A percentile compares a stretch with the other conserved stretches of the same genome.
phyloP scores from a whole-genome alignment of 2,329 filamentous ascomycete species.

The Exophiala xenobiotica region DNA sequence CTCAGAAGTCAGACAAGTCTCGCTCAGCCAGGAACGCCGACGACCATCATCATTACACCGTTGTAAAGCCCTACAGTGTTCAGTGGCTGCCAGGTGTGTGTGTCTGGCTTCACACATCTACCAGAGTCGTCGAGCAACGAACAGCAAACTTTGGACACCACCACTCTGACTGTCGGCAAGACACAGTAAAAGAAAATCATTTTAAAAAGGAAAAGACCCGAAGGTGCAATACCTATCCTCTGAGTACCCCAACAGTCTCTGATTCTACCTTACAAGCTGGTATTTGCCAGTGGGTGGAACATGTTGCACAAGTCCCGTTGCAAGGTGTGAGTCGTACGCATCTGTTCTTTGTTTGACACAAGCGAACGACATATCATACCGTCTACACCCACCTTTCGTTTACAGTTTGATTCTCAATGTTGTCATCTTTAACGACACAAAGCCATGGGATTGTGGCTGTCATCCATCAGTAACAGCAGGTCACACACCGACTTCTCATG shows the following conservation, averaged over 20 bases:
- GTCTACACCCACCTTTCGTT: slow-evolving; percentile 4
- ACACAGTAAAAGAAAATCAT: slow-evolving; percentile 1
- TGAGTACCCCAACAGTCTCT: background rate
- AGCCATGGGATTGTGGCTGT: background rate
- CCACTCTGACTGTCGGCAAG: slow-evolving; percentile 9
- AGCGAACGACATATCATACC: slow-evolving; percentile 6
- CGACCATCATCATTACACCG: slow-evolving; percentile 24
- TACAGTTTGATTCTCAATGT: slow-evolving; percentile 7
- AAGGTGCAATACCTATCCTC: slow-evolving; percentile 7
- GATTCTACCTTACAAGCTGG: background rate
- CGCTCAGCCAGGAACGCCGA: background rate
- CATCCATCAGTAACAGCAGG: background rate
- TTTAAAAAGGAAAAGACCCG: background rate
- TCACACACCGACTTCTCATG: slow-evolving; percentile 19
- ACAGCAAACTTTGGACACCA: slow-evolving; percentile 6
- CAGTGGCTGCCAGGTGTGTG: slow-evolving; percentile 8
- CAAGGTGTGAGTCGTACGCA: slow-evolving; percentile 5
- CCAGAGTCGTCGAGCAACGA: slow-evolving; percentile 4
- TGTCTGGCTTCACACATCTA: slow-evolving; percentile 12
- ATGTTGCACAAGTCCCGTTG: slow-evolving; percentile 18
- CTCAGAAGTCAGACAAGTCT: slow-evolving; percentile 3
- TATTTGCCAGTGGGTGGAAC: slow-evolving; percentile 3
- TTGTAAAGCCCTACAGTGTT: slow-evolving; percentile 18
- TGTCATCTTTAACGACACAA: background rate
- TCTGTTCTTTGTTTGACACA: slow-evolving; percentile 19